Base-by-base conservation (phyloP, 306 rosid species). In the Cicer bijugum region DNA sequence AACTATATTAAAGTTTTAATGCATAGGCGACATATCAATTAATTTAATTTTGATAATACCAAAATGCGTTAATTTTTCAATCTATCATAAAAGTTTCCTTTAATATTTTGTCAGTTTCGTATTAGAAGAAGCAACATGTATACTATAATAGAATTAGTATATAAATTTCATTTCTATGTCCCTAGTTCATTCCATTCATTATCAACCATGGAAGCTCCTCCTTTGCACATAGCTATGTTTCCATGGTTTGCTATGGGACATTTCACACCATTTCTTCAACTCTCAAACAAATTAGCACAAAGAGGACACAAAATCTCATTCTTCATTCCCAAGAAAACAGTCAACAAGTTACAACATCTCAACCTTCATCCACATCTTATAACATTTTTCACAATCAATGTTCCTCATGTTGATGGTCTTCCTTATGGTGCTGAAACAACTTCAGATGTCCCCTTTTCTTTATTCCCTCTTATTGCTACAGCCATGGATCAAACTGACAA, bases 221-320 rank as follows among this genome's bases (percentile, higher is more conserved):
- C 47, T 37, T 37, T 61, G 28, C 67, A 61, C 47, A 33, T 80
- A 60, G 80, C 67, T 2, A 61, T 81, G 67, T 80, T 2, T 23
- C 84, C 84, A 53, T 81, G 74, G 78, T 70, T 81, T 63, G 84
- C 84, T 1, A 75, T 75, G 78, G 84, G 84, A 0, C 84, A 81
- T 65, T 1, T 63, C 2, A 71, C 35, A 0, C 84, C 84, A 14
- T 63, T 0, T 55, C 66, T 81, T 0, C 81, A 44, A 0, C 71
- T 81, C 9, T 81, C 84, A 1, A 81, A 81, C 78, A 81, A 76
- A 6, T 43, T 81, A 53, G 84, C 81, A 5, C 9, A 53, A 3
- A 64, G 59, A 56, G 84, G 71, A 0, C 78, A 76, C 43, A 70
- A 1, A 71, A 71, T 81, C 14, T 81, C 81, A 6, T 63, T 76